Percentiles rank a stretch among this genome's conserved stretches.
Evolutionary conservation across 2,329 filamentous ascomycete genomes (phyloP).

Genomic region (Colletotrichum tropicale): DNA sequence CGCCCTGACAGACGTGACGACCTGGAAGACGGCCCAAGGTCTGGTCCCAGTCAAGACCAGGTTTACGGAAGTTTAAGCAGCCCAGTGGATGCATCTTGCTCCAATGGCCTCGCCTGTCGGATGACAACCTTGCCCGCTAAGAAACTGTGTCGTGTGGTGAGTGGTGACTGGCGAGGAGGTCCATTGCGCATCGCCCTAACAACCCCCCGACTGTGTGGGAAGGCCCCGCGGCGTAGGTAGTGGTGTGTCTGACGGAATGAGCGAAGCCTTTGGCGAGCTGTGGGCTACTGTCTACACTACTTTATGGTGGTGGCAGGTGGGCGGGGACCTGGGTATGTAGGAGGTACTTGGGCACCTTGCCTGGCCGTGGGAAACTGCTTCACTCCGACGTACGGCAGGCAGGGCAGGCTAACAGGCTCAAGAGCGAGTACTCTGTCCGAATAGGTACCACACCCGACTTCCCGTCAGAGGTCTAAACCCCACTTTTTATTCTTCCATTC

Average conservation of each 20-base stretch:
- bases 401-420: neutral
- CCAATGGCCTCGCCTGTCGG: neutral
- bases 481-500: slow-evolving; percentile 2
- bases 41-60: neutral
- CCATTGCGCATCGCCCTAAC: neutral
- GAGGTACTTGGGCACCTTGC: neutral
- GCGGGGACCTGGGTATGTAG: neutral
- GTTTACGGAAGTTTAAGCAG: slow-evolving; percentile 2
- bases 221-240: neutral
- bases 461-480: neutral
- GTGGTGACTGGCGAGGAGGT: neutral
- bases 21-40: neutral
- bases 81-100: neutral
- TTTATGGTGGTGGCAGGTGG: neutral
- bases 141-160: neutral
- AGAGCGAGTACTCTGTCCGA: neutral
- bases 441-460: neutral
- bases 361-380: neutral
- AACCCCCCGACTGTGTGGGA: neutral
- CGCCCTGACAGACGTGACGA: neutral
- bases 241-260: neutral
- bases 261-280: neutral
- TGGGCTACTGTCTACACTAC: no score
- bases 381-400: neutral
- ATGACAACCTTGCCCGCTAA: neutral